A percentile compares a stretch with the other conserved stretches of the same genome.
Conservation (phyloP, 805 yeast genomes). For the Pichia phayaonensis region DNA sequence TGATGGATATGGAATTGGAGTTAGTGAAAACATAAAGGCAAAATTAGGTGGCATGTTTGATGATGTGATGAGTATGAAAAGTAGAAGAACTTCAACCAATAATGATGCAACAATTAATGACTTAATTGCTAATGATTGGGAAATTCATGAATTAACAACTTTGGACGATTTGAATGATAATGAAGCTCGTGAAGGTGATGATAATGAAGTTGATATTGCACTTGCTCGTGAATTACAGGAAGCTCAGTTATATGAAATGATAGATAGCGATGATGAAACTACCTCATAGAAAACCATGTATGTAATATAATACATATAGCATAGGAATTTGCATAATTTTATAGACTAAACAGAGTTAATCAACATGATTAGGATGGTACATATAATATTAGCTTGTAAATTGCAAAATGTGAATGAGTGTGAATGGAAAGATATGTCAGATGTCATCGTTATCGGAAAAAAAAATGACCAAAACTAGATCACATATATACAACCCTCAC, state of each 20-base stretch:
- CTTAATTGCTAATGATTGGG: conserved; percentile 19
- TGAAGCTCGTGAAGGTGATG: not conserved
- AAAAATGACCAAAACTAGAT: too few relatives aligned
- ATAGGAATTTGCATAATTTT: not conserved
- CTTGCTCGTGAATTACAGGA: not conserved
- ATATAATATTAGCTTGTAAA: too few relatives aligned
- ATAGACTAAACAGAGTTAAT: not conserved
- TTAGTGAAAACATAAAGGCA: conserved; percentile 5
- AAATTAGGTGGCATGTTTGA: conserved; percentile 9
- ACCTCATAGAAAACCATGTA: not conserved
- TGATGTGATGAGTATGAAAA: conserved; percentile 9
- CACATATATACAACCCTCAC: too few relatives aligned
- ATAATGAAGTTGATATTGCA: not conserved
- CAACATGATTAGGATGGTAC: not conserved
- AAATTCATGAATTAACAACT: conserved; percentile 18
- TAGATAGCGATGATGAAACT: not conserved
- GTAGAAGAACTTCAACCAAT: not conserved
- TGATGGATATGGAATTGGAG: conserved; percentile 1
- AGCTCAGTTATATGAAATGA: not conserved
- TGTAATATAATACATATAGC: not conserved
- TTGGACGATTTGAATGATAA: conserved; percentile 8
- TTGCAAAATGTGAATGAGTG: too few relatives aligned
- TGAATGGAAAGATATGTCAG: too few relatives aligned
- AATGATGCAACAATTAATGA: not conserved
- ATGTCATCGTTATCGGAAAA: too few relatives aligned